These are phyloP conservation scores for Kwoniella sp. DNA, from an alignment of 768 basidiomycete species.

Conservation along the genomic window DNA sequence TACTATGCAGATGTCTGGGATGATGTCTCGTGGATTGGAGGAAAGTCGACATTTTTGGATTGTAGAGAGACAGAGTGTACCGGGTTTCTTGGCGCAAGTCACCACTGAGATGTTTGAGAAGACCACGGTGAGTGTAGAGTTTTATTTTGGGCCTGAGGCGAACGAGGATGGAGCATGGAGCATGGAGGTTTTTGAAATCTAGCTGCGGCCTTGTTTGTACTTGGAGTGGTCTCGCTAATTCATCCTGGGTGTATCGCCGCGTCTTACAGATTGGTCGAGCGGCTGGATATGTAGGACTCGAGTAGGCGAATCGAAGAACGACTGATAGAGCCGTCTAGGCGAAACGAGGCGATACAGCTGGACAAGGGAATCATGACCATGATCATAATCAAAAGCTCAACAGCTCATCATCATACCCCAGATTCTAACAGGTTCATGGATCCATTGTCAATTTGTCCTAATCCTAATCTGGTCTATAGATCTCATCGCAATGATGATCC, in stretches of 20 bases:
- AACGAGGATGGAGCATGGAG: neutral
- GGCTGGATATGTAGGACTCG: conserved; percentile 45
- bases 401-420: too few relatives aligned
- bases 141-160: neutral
- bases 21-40: conserved; percentile 61
- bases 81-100: conserved; percentile 84
- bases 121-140: conserved; percentile 59
- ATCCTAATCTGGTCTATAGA: too few relatives aligned
- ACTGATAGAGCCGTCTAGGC: neutral
- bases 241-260: neutral
- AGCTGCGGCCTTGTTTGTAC: neutral
- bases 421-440: too few relatives aligned
- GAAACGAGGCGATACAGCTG: too few relatives aligned
- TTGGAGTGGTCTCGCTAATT: neutral
- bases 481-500: too few relatives aligned
- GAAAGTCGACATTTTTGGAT: conserved; percentile 84
- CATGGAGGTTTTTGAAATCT: neutral
- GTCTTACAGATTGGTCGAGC: conserved; percentile 39
- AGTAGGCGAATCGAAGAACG: too few relatives aligned
- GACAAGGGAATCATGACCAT: too few relatives aligned
- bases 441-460: too few relatives aligned
- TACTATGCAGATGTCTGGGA: conserved; percentile 54
- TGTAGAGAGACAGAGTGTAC: conserved; percentile 78
- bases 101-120: conserved; percentile 86
- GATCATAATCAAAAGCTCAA: too few relatives aligned